Conservation (phyloP, 2,329 filamentous ascomycete species). For the Fusarium staphyleae region DNA sequence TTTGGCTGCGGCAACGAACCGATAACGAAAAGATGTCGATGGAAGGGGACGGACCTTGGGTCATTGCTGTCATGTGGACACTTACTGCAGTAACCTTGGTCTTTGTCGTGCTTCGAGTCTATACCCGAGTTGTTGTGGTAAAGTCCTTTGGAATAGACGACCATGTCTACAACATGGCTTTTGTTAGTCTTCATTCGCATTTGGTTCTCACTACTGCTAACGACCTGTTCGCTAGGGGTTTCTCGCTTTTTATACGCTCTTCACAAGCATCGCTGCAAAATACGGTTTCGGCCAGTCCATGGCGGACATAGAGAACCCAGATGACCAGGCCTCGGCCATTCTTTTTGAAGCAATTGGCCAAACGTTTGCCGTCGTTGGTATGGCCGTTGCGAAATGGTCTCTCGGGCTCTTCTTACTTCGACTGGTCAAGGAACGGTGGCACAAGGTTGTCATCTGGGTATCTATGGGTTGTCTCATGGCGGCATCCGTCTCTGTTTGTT, state of each 20-base stretch:
- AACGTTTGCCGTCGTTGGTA: constrained; percentile 49
- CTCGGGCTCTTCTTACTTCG: constrained; percentile 50
- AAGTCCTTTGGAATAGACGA: constrained; percentile 46
- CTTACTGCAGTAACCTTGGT: constrained; percentile 35
- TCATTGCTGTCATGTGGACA: constrained; percentile 41
- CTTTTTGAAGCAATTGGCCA: constrained; percentile 46
- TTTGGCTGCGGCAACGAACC: not conserved
- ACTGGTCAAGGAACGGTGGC: constrained; percentile 45
- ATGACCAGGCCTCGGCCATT: constrained; percentile 37
- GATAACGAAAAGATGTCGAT: constrained; percentile 19
- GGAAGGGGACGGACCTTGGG: constrained; percentile 30
- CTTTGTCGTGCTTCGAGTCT: constrained; percentile 47
- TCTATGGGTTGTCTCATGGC: constrained; percentile 36
- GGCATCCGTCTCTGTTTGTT: constrained; percentile 24
- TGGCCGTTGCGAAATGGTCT: constrained; percentile 49
- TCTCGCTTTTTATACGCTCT: constrained; percentile 45
- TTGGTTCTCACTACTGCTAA: not conserved
- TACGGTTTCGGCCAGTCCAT: constrained; percentile 48
- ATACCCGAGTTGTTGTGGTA: constrained; percentile 46
- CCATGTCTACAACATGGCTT: constrained; percentile 43
- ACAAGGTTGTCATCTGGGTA: constrained; percentile 47
- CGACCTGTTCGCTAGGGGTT: constrained; percentile 20
- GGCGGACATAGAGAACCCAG: constrained; percentile 27
- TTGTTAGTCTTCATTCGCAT: too few species aligned
- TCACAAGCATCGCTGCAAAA: constrained; percentile 41